Percentiles rank a stretch among this genome's conserved stretches.
These are phyloP conservation scores for Gaeumannomyces tritici DNA, from an alignment of 2,329 filamentous ascomycete species.

Conservation along the genomic window DNA sequence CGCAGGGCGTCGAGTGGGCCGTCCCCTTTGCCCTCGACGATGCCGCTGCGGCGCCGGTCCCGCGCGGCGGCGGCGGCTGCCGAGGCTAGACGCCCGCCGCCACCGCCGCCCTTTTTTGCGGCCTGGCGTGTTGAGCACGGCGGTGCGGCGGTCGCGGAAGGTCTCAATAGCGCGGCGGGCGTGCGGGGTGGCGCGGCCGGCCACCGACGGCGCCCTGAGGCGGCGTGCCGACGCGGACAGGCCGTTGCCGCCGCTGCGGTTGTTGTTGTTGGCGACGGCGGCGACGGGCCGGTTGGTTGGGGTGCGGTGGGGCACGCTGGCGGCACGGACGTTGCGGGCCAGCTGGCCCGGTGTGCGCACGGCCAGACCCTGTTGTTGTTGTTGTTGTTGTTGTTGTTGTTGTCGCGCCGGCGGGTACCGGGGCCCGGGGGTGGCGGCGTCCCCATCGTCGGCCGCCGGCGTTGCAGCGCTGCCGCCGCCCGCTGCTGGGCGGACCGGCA, in stretches of 20 bases:
- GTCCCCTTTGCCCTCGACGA: slow-evolving; percentile 42
- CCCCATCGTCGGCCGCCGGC: too few relatives aligned
- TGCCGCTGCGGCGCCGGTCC: slow-evolving; percentile 38
- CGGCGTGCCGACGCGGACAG: slow-evolving; percentile 36
- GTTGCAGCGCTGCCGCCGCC: too few relatives aligned
- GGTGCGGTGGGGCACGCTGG: slow-evolving; percentile 17
- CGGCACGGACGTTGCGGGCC: not conserved
- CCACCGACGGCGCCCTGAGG: slow-evolving; percentile 27
- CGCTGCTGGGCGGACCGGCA: too few relatives aligned
- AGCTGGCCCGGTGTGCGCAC: slow-evolving; percentile 1
- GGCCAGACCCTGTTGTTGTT: not conserved
- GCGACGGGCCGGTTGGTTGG: slow-evolving; percentile 12
- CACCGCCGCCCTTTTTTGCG: slow-evolving; percentile 10
- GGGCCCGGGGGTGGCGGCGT: not conserved
- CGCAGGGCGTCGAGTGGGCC: slow-evolving; percentile 40
- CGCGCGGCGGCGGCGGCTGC: not conserved
- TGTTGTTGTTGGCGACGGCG: slow-evolving; percentile 18
- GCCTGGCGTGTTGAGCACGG: slow-evolving; percentile 49
- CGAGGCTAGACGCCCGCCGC: slow-evolving; percentile 25
- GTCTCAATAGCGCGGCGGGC: slow-evolving; percentile 49
- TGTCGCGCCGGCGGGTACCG: not conserved
- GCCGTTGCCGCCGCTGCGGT: slow-evolving; percentile 26
- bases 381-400: too few relatives aligned
- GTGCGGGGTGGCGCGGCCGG: slow-evolving; percentile 39
- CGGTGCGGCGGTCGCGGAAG: slow-evolving; percentile 48